Evolutionary conservation across 768 basidiomycete species (phyloP), one percentile per base, ranked within the genome.

Genomic region (Tricholoma sp.): DNA sequence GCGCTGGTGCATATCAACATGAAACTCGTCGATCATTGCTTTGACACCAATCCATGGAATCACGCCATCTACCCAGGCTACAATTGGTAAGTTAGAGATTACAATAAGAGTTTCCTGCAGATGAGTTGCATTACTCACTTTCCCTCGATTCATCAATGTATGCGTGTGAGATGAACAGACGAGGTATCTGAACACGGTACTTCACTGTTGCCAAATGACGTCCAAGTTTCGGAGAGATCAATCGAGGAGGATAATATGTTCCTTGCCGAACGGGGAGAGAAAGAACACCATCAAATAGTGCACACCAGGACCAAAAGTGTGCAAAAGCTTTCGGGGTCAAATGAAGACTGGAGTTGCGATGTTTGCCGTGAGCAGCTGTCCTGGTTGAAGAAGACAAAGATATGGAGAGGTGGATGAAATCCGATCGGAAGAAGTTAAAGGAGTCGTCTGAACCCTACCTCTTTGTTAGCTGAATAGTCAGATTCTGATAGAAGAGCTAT

Each of bases 261-360:
- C 95, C 95, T 65, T 95, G 91, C 8, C 93, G 85, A 45, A 94
- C 88, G 1, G 94, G 94, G 8, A 96, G 76, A 1, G 90, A 86
- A 57, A 92, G 73, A 9, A 78, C 78, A 52, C 84, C 77, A 64
- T 94, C 88, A 64, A 98, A 98, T 4, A 94, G 74, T 37, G 78
- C 76, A 82, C 91, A 95, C 95, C 94, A 97, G 1, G 87, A 80
- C 82, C 88, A 91, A 72, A 98, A 98, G 69, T 94, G 91, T 1
- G 90, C 78, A 63, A 93, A 94, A 2, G 84, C 77, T 61, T 88
- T 86, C 0, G 94, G 92, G 2, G 88, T 91, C 32, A 96, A 80
- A 69, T 98, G 89, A 54, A 98, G 73, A 61, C 81, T 90, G 6
- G 65, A 64, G 11, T 60, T 61, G 7, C 20, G 34, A 31, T 58